These are phyloP conservation scores for Drechslerella stenobrocha DNA, from an alignment of 2,329 filamentous ascomycete genomes.

Conservation along the genomic window DNA sequence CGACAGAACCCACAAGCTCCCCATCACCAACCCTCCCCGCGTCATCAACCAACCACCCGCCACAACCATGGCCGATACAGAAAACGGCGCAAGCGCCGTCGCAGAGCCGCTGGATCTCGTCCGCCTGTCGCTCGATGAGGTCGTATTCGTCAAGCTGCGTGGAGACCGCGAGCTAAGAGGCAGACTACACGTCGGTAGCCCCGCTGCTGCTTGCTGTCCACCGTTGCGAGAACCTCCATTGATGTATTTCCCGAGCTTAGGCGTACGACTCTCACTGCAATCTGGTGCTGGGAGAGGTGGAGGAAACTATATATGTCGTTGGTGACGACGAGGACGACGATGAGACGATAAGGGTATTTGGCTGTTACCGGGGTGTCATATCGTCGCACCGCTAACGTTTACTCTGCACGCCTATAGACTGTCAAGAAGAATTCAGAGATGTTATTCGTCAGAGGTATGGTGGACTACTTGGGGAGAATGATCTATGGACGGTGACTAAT, in stretches of 20 bases:
- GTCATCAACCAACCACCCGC: constrained; percentile 16
- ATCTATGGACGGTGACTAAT: constrained; percentile 24
- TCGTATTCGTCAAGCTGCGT: constrained; percentile 94
- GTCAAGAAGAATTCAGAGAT: constrained; percentile 97
- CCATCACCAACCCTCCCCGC: constrained; percentile 21
- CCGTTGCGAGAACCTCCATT: constrained; percentile 6
- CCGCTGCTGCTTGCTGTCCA: constrained; percentile 2
- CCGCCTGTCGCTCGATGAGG: constrained; percentile 88
- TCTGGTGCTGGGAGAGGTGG: constrained; percentile 89
- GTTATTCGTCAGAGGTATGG: constrained; percentile 88
- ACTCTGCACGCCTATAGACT: constrained; percentile 63
- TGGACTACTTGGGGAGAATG: constrained; percentile 52
- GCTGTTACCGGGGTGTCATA: too few species aligned
- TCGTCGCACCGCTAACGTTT: too few species aligned
- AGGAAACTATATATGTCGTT: constrained; percentile 93
- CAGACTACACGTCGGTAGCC: constrained; percentile 76
- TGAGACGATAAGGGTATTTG: constrained; percentile 73
- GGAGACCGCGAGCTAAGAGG: constrained; percentile 95
- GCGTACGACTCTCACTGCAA: constrained; percentile 99
- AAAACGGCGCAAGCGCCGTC: constrained; percentile 68
- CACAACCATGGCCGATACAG: constrained; percentile 75
- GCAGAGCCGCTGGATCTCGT: constrained; percentile 95
- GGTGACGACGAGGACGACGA: constrained; percentile 83
- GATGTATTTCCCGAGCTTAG: constrained; percentile 59
- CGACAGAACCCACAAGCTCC: constrained; percentile 22